Evolutionary conservation across 768 basidiomycete species (phyloP), one percentile per base, ranked within the genome.

Genomic region (Cyclocybe aegerita): DNA sequence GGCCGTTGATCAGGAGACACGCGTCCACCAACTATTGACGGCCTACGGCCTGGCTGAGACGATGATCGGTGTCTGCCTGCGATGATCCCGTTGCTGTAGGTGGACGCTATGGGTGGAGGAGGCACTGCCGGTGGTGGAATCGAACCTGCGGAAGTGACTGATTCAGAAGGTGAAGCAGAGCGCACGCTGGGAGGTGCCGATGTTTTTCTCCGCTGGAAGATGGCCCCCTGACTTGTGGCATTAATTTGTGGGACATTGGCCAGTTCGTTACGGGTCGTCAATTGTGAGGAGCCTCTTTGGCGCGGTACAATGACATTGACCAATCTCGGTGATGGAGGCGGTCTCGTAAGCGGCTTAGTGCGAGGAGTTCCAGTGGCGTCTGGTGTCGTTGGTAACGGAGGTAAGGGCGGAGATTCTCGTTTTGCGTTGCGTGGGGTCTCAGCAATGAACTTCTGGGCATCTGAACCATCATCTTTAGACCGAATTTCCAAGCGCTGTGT

Each of bases 11-110:
- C 84, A 46, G 73, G 83, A 37, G 79, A 82, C 55, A 73, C 71
- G 41, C 77, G 72, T 43, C 79, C 76, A 54, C 77, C 74, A 33
- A 74, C 65, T 30, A 82, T 53, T 10, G 86, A 81, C 17, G 88
- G 86, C 49, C 87, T 73, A 49, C 87, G 78, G 23, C 83, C 86
- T 38, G 90, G 88, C 56, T 92, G 90, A 35, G 90, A 91, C 9
- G 80, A 81, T 33, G 90, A 87, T 41, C 90, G 80, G 49, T 61
- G 77, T 50, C 90, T 79, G 15, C 74, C 72, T 30, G 62, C 63
- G 1, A 74, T 65, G 23, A 65, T 61, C 35, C 63, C 63, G 36
- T 59, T 47, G 67, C 62, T 33, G 73, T 70, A 52, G 59, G 72
- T 32, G 72, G 65, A 29, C 77, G 78, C 31, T 75, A 68, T 46